Evolutionary conservation across 805 yeast genomes (phyloP), one percentile per base, ranked within the genome.

Genomic region (Nakazawaea populi): DNA sequence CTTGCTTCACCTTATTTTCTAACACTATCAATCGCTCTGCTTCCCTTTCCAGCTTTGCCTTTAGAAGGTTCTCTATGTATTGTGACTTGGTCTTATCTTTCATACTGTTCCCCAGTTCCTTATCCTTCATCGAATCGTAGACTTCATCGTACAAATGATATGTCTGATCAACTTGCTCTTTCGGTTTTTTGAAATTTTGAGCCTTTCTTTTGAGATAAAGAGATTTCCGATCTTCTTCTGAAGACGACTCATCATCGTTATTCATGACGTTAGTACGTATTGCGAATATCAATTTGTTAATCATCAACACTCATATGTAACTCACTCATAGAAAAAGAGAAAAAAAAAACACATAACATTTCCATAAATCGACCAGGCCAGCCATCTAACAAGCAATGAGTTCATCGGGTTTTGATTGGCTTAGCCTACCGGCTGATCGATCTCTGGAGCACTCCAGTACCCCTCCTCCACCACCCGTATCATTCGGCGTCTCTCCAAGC

Each of bases 361-460:
- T 34, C 47, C 31, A 45, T 12, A 27, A 10, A n/a, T 36, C 24
- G 8, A 36, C 28, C 24, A 36, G 6, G 8, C 41, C 27, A 36
- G 24, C 9, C 36, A 11, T 18, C 7, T 36, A 7, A 37, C 27
- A 30, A 30, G 30, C n/a, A 18, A 64, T 65, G 69, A 59, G 55
- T 49, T 63, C 60, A 47, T 51, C 72, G 52, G 81, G 81, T 9
- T 76, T 75, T 55, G 82, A 79, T 56, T 79, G 83, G 83, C 62
- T 77, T 45, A 76, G 76, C 52, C 63, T 74, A 28, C 72, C 76
- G 5, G 74, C 71, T 5, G 44, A 48, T 11, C 37, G 38, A 29
- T 37, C 37, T 18, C 18, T 36, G 45, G 32, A 45, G 45, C 42
- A 47, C 29, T 35, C 42, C 38, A 39, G 30, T 14, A 44, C 48